These are phyloP conservation scores for Violaceomyces palustris DNA, from an alignment of 1,284 basidiomycete species.

Conservation along the genomic window DNA sequence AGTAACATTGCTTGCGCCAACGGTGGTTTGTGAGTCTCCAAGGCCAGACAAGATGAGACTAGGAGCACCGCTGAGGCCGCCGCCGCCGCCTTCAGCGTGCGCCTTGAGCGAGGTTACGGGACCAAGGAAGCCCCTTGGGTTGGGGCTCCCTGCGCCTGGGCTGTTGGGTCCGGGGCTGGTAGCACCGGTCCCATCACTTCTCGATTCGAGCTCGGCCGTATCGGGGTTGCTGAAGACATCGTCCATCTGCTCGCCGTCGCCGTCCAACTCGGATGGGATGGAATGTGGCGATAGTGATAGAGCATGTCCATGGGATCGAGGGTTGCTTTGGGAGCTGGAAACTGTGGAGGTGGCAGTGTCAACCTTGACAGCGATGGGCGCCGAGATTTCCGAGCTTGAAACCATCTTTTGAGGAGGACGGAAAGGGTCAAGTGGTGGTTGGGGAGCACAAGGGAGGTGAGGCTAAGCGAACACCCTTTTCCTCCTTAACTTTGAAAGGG, in stretches of 20 bases:
- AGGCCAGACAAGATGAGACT: no score
- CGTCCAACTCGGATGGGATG: conserved; percentile 3
- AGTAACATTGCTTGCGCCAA: no score
- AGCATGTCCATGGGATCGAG: no score
- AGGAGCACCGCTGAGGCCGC: no score
- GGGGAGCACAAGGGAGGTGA: no score
- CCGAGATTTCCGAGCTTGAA: background rate
- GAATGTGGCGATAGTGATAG: conserved; percentile 1
- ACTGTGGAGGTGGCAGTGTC: background rate
- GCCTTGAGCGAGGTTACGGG: background rate
- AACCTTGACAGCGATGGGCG: background rate
- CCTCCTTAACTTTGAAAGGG: no score
- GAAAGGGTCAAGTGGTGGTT: background rate
- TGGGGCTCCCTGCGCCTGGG: conserved; percentile 6
- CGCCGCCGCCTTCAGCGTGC: conserved; percentile 1
- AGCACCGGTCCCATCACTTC: conserved; percentile 11
- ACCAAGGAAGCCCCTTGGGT: no score
- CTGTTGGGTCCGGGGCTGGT: conserved; percentile 11
- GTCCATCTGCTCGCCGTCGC: conserved; percentile 5
- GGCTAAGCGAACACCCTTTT: no score
- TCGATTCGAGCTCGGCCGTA: conserved; percentile 9
- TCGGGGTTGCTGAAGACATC: conserved; percentile 17
- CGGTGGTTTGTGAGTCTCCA: no score
- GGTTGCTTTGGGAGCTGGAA: no score
- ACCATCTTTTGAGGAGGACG: background rate